phyloP scores from a whole-genome alignment of 768 basidiomycete species.

The Rhizopogon vinicolor region DNA sequence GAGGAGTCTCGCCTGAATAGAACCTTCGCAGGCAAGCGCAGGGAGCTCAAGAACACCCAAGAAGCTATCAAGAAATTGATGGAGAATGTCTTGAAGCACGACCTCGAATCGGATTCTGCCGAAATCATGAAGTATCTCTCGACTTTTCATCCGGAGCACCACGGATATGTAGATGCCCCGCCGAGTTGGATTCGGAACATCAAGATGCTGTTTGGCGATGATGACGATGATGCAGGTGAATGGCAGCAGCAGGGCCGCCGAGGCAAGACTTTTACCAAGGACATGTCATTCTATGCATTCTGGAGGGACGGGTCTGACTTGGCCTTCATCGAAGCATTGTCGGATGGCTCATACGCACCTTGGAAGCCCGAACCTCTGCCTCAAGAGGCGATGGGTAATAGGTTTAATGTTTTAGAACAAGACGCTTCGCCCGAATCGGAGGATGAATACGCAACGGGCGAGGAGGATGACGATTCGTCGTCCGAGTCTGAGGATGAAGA shows the following conservation, averaged over 20 bases:
- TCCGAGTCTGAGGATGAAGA: background rate
- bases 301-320: conserved; percentile 48
- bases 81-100: conserved; percentile 30
- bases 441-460: conserved; percentile 7
- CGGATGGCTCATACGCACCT: background rate
- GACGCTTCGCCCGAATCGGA: conserved; percentile 1
- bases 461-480: conserved; percentile 8
- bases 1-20: conserved; percentile 37
- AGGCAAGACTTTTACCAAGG: conserved; percentile 16
- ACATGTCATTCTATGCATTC: conserved; percentile 39
- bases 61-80: conserved; percentile 44
- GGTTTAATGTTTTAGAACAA: conserved; percentile 3
- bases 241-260: conserved; percentile 33
- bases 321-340: conserved; percentile 34
- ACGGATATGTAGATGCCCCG: conserved; percentile 34
- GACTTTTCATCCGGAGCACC: conserved; percentile 45
- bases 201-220: conserved; percentile 14
- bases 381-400: background rate
- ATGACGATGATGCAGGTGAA: conserved; percentile 11
- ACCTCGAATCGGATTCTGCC: conserved; percentile 28
- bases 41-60: conserved; percentile 40
- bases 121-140: conserved; percentile 39
- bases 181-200: conserved; percentile 43
- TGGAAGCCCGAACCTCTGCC: background rate
- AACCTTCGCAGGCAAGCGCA: conserved; percentile 27